phyloP scores from a whole-genome alignment of 1,284 basidiomycete genomes.

The Ceratorhiza oryzae-sativae region DNA sequence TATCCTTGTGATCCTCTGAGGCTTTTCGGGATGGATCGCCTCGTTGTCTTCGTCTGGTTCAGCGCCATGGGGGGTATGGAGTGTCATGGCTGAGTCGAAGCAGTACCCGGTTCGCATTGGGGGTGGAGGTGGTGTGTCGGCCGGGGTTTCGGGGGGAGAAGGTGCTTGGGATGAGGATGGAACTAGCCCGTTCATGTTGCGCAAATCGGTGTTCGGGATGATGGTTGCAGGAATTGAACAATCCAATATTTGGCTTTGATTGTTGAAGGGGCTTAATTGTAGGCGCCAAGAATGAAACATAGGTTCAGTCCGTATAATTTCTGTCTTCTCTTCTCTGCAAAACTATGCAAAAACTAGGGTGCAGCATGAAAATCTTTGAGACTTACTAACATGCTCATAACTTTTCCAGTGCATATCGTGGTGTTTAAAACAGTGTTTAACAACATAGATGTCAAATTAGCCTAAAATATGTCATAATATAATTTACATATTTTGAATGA shows the following conservation, averaged over 20 bases:
- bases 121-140: constrained; percentile 9
- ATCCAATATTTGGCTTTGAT: background rate
- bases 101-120: constrained; percentile 71
- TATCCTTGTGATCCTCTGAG: constrained; percentile 84
- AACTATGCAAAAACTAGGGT: no score
- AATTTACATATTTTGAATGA: no score
- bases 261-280: background rate
- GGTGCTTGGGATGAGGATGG: constrained; percentile 15
- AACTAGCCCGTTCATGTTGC: background rate
- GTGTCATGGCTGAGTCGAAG: constrained; percentile 87
- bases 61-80: constrained; percentile 63
- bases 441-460: no score
- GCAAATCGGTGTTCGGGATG: no score
- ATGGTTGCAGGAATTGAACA: background rate
- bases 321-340: no score
- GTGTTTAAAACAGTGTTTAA: no score
- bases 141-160: constrained; percentile 24
- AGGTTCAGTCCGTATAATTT: no score
- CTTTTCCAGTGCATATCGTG: no score
- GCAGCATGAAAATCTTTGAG: no score
- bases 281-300: background rate
- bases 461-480: no score
- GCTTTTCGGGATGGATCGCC: constrained; percentile 82
- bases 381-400: no score
- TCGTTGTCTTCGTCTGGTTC: constrained; percentile 53